Base-by-base conservation (phyloP, 441 rosid genomes). In the Aquilaria agallochum region DNA sequence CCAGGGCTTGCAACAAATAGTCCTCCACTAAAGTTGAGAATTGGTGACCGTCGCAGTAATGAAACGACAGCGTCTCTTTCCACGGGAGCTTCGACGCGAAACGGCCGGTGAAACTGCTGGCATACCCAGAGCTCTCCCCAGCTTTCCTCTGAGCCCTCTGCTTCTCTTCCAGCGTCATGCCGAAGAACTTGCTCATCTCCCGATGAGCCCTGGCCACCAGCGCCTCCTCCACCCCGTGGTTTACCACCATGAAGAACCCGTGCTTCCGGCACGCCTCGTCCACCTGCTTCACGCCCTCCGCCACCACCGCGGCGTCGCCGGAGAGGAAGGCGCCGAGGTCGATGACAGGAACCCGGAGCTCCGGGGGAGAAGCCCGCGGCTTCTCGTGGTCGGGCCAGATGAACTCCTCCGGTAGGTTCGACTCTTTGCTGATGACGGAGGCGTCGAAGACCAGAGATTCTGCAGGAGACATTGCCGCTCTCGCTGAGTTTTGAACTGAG, bases 351-450 rank as follows among this genome's bases (percentile, higher is more conserved):
- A 78, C 72, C 30, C 6, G 64, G 31, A 84, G 79, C 36, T 76
- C 76, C 6, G 73, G 79, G 11, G 73, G 70, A 20, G 73, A 58
- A 6, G 48, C 52, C 60, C 76, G 50, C 14, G 87, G 82, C 57
- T 74, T 79, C 51, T 84, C 90, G 20, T 76, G 71, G 71, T 82
- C 83, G 0, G 87, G 87, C 90, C 90, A 84, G 27, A 84, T 53
- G 72, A 80, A 84, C 62, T 76, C 66, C 44, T 72, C 66, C 30
- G 87, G 89, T 69, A 84, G 73, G 58, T 63, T 64, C 60, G 76
- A 30, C 59, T 73, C 70, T 14, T 50, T 67, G 11, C 72, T 76
- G 9, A 78, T 50, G 14, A 67, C 31, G 2, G 76, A 62, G 33
- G 83, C 73, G 54, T 80, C 81, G 36, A 84, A 84, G 53, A 74